Conservation (phyloP, 1,284 basidiomycete genomes). For the Salmacisia buchloeana region DNA sequence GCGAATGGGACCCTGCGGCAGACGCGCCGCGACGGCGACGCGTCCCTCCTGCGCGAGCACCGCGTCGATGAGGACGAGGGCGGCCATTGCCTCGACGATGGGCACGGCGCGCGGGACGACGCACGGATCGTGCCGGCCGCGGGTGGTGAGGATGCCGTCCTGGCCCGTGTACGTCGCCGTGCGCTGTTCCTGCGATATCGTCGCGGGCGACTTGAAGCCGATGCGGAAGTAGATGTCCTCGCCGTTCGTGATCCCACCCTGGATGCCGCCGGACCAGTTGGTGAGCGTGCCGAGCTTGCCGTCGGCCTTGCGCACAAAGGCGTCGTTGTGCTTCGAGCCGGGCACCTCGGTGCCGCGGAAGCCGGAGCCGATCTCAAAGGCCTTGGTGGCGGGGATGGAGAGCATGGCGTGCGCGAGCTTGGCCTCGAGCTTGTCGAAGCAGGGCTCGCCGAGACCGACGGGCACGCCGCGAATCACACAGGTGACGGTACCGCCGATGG, state of each 20-base stretch:
- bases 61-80: slow-evolving; percentile 83
- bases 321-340: slow-evolving; percentile 88
- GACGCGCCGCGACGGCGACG: slow-evolving; percentile 16
- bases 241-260: slow-evolving; percentile 96
- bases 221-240: slow-evolving; percentile 96
- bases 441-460: slow-evolving; percentile 88
- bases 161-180: slow-evolving; percentile 92
- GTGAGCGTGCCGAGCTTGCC: slow-evolving; percentile 75
- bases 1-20: slow-evolving; percentile 23
- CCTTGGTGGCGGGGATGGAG: slow-evolving; percentile 96
- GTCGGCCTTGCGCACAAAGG: slow-evolving; percentile 67
- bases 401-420: slow-evolving; percentile 96
- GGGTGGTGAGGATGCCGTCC: slow-evolving; percentile 75
- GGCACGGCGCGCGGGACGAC: slow-evolving; percentile 93
- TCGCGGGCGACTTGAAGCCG: slow-evolving; percentile 97
- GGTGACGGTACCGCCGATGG: slow-evolving; percentile 93
- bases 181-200: slow-evolving; percentile 83
- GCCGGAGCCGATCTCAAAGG: slow-evolving; percentile 94
- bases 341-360: slow-evolving; percentile 93
- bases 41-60: slow-evolving; percentile 41
- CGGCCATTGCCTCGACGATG: slow-evolving; percentile 97
- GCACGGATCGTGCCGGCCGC: slow-evolving; percentile 94
- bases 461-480: slow-evolving; percentile 90
- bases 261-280: slow-evolving; percentile 96
- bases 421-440: slow-evolving; percentile 98